Conservation (phyloP, 495 filamentous ascomycete species). For the Cercophora scortea region DNA sequence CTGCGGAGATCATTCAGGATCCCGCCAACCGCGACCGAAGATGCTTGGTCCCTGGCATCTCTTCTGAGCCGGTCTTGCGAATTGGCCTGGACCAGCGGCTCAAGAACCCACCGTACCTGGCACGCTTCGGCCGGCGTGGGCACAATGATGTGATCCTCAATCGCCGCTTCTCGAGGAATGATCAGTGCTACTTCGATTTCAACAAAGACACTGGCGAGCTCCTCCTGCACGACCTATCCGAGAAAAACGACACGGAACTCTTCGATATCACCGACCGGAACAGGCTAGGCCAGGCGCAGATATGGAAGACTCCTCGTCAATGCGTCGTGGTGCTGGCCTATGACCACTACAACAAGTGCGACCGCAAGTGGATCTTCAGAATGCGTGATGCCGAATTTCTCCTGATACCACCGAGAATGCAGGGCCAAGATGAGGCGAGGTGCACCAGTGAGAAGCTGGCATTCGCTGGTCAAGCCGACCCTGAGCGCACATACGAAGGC, state of each 20-base stretch:
- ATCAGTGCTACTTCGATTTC: conserved; percentile 9
- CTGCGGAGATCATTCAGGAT: not conserved
- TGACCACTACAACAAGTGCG: not conserved
- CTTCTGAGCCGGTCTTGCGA: not conserved
- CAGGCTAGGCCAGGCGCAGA: not conserved
- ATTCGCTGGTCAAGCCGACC: conserved; percentile 3
- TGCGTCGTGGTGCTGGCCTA: conserved; percentile 8
- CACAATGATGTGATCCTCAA: conserved; percentile 5
- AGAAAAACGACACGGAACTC: conserved; percentile 7
- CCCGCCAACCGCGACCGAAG: no score
- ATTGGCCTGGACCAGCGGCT: conserved; percentile 6
- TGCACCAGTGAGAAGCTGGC: conserved; percentile 2
- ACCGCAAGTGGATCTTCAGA: conserved; percentile 6
- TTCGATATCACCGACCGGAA: not conserved
- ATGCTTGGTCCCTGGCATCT: not conserved
- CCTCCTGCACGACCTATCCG: conserved; percentile 6
- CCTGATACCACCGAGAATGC: conserved; percentile 3
- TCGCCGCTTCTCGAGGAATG: conserved; percentile 6
- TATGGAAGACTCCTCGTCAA: conserved; percentile 1
- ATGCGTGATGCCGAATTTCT: conserved; percentile 3
- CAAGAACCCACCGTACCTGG: conserved; percentile 7
- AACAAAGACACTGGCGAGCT: conserved; percentile 9
- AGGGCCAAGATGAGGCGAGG: conserved; percentile 1
- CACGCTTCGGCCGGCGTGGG: conserved; percentile 1
- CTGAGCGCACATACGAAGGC: conserved; percentile 2